Percentiles rank a stretch among this genome's conserved stretches.
These are phyloP conservation scores for Pseudotsuga menziesii DNA, from an alignment of 75 land plant genomes.

Conservation along the genomic window DNA sequence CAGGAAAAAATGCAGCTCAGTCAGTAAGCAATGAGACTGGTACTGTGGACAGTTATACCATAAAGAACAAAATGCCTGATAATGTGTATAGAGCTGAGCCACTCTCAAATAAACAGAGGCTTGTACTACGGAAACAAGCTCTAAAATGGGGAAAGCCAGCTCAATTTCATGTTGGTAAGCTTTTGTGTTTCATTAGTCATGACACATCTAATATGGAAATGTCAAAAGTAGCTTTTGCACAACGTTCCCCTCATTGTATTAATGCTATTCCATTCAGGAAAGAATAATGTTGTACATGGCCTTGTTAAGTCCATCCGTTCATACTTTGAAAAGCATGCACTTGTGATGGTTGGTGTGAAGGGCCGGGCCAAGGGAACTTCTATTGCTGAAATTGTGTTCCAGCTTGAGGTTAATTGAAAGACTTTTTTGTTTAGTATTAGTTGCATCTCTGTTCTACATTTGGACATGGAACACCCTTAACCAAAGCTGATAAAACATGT, in stretches of 20 bases:
- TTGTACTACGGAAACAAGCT: conserved; percentile 72
- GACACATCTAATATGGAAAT: background rate
- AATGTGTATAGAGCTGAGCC: conserved; percentile 28
- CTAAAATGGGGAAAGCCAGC: conserved; percentile 61
- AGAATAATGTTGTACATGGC: conserved; percentile 69
- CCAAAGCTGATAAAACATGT: background rate
- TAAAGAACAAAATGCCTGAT: background rate
- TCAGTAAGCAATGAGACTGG: background rate
- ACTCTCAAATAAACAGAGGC: conserved; percentile 82
- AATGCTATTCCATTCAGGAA: conserved; percentile 41
- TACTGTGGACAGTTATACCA: background rate
- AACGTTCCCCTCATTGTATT: background rate
- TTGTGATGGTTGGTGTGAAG: conserved; percentile 83
- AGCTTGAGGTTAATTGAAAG: conserved; percentile 63
- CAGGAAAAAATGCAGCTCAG: background rate
- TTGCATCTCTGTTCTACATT: background rate
- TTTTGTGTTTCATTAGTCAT: background rate
- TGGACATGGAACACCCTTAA: background rate
- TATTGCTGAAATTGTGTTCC: conserved; percentile 54
- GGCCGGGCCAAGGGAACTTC: conserved; percentile 89
- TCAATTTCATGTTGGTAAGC: conserved; percentile 76
- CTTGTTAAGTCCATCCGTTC: conserved; percentile 68
- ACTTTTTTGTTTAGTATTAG: background rate
- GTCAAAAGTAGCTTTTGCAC: background rate
- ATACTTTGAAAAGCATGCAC: conserved; percentile 75